phyloP scores from a whole-genome alignment of 2,329 filamentous ascomycete genomes.

The Emmonsia crescens region DNA sequence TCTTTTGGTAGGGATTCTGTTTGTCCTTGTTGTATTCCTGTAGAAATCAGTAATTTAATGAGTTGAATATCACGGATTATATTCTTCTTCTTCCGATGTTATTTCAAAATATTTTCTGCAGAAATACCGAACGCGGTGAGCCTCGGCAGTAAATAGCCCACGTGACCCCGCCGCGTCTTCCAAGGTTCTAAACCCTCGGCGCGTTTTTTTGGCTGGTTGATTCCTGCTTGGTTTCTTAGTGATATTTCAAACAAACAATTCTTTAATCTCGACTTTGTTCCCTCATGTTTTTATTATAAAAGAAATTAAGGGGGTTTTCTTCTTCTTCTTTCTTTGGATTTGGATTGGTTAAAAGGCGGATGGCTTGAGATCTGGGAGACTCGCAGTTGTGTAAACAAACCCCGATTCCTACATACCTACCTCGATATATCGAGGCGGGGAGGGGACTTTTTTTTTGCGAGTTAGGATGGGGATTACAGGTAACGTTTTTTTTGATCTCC shows the following conservation, averaged over 20 bases:
- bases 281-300: neutral
- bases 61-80: too few relatives aligned
- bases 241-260: neutral
- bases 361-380: neutral
- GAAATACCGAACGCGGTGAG: neutral
- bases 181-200: too few relatives aligned
- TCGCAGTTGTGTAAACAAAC: slow-evolving; percentile 7
- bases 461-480: slow-evolving; percentile 37
- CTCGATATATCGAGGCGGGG: neutral
- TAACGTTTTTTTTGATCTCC: slow-evolving; percentile 10
- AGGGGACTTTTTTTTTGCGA: neutral
- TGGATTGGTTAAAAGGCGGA: neutral
- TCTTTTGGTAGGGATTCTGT: too few relatives aligned
- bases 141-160: neutral
- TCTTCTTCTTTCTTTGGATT: neutral
- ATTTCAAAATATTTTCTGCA: too few relatives aligned
- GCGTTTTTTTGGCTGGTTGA: neutral
- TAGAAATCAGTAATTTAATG: too few relatives aligned
- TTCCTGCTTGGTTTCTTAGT: neutral
- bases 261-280: neutral
- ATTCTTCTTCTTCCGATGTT: too few relatives aligned
- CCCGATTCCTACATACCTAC: neutral
- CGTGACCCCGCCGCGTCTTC: neutral
- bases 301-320: neutral
- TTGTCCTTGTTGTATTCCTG: too few relatives aligned